Conservation (phyloP, 352 stramenopile species). For the Phytophthora tubulina region DNA sequence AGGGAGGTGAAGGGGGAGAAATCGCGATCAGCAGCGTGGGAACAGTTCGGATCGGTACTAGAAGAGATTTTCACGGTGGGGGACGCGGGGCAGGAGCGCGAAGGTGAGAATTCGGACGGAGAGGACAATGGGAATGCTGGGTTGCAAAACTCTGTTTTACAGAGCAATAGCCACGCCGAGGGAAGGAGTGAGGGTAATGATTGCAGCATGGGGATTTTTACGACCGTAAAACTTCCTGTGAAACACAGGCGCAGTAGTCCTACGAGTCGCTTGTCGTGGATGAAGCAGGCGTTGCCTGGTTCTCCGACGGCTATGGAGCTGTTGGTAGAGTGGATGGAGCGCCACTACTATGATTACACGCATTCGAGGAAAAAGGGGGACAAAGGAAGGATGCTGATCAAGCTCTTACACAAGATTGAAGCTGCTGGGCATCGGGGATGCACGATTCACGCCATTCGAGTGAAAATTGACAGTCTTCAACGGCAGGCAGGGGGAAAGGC, state of each 20-base stretch:
- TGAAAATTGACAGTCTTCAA: conserved; percentile 46
- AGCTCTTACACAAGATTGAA: conserved; percentile 33
- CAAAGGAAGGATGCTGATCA: conserved; percentile 38
- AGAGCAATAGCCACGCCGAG: background rate
- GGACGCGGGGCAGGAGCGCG: conserved; percentile 28
- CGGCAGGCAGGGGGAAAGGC: conserved; percentile 34
- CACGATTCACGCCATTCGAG: conserved; percentile 40
- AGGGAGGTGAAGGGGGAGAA: conserved; percentile 39
- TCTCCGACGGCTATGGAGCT: conserved; percentile 36
- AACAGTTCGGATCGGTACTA: conserved; percentile 41
- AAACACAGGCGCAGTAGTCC: conserved; percentile 25
- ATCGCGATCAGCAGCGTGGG: conserved; percentile 31
- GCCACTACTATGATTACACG: conserved; percentile 30
- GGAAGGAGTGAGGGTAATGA: background rate
- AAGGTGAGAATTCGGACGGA: background rate
- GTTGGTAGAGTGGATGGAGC: conserved; percentile 36
- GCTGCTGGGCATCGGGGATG: conserved; percentile 29
- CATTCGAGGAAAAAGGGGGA: conserved; percentile 41
- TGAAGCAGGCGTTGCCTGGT: conserved; percentile 32
- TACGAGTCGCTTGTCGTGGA: conserved; percentile 34
- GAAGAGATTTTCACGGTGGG: conserved; percentile 46
- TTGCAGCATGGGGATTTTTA: background rate
- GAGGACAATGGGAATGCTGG: conserved; percentile 2
- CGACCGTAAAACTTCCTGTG: conserved; percentile 9
- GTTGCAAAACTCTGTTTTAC: background rate